A percentile compares a stretch with the other conserved stretches of the same genome.
These are phyloP conservation scores for Dothidotthia symphoricarpi DNA, from an alignment of 2,329 filamentous ascomycete species.

Conservation along the genomic window DNA sequence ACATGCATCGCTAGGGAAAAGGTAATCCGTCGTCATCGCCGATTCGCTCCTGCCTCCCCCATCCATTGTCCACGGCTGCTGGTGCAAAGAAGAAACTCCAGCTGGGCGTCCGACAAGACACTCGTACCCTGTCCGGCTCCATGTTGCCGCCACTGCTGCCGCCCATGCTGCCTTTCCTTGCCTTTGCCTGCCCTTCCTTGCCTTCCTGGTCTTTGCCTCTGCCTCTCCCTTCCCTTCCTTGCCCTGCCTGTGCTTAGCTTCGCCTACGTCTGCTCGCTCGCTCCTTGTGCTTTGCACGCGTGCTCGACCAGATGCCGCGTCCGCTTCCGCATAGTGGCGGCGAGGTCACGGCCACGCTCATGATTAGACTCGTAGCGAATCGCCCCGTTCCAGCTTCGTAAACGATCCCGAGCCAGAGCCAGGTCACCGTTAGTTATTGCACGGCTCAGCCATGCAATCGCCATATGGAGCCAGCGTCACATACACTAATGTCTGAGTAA, in stretches of 20 bases:
- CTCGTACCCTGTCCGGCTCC: constrained; percentile 2
- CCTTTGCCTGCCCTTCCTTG: background rate
- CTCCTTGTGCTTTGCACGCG: constrained; percentile 7
- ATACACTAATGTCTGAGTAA: background rate
- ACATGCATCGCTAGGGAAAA: too few relatives aligned
- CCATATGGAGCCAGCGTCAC: constrained; percentile 19
- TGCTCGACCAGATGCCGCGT: constrained; percentile 3
- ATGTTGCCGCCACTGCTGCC: constrained; percentile 7
- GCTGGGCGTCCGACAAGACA: too few relatives aligned
- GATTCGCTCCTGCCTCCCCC: too few relatives aligned
- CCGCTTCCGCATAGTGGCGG: constrained; percentile 9
- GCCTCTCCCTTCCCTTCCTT: too few relatives aligned
- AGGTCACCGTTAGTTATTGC: constrained; percentile 16
- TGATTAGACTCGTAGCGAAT: constrained; percentile 19
- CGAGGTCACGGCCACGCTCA: constrained; percentile 5
- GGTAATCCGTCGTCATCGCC: too few relatives aligned
- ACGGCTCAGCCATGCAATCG: constrained; percentile 10
- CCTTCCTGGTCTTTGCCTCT: constrained; percentile 5
- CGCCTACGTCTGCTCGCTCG: too few relatives aligned
- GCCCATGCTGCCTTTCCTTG: too few relatives aligned
- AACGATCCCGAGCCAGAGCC: constrained; percentile 3
- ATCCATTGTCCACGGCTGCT: too few relatives aligned
- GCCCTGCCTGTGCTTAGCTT: too few relatives aligned
- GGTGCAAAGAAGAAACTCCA: too few relatives aligned
- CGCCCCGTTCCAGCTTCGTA: constrained; percentile 11